Evolutionary conservation across 2,329 filamentous ascomycete species (phyloP), one percentile per base, ranked within the genome.

Genomic region (Fusarium humuli): DNA sequence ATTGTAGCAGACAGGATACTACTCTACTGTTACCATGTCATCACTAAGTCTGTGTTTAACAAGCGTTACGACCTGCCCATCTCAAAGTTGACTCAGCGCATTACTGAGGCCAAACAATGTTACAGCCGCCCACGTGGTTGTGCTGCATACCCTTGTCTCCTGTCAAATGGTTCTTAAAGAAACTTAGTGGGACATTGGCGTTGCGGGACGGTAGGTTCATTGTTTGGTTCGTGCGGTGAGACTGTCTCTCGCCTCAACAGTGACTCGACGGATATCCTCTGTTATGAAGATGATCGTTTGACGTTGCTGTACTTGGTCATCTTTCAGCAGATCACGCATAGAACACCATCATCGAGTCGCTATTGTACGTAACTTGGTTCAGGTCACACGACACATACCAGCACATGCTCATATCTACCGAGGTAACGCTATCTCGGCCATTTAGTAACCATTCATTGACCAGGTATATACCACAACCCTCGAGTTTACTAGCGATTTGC

Each of bases 81-180:
- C 23, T 52, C 32, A 27, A 52, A 52, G 49, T 27, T 34, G 34
- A 37, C 34, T 37, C 25, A n/a, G 49, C 49, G 49, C 49, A 52
- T 52, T 52, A 20, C 49, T 52, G 49, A 52, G 49, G 49, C 18
- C 49, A 25, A 52, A 40, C 32, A 18, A 52, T n/a, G 49, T 41
- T 41, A 16, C 49, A 29, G 22, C 44, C 46, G 41, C 60, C 63
- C 63, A 66, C 63, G 63, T 66, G 63, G 63, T 61, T 46, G 34
- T 23, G 34, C 34, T 37, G 34, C 16, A 46, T 14, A 65, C 61
- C 62, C 62, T 52, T 65, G 62, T 40, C 61, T 59, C 16, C 47
- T 66, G 61, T 66, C 63, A 66, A 66, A 65, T 25, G 18, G 32
- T 27, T 58, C 18, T 22, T 23, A 52, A 37, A 37, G 34, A n/a